Percentiles rank a stretch among this genome's conserved stretches.
phyloP scores from a whole-genome alignment of 1,284 basidiomycete species.

The Neonothopanus nambi region DNA sequence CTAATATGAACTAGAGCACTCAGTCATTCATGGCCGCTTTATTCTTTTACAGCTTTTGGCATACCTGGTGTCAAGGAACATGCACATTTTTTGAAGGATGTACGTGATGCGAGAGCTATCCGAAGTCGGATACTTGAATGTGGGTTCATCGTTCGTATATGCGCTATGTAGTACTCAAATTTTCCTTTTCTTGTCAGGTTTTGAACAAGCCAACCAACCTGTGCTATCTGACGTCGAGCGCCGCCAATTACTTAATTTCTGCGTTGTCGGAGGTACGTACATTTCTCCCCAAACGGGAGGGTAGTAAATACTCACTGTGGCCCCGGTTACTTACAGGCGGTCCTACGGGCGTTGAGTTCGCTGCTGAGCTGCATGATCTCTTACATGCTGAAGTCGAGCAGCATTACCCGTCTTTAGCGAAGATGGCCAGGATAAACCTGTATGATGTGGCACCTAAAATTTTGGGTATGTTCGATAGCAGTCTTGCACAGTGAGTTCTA shows the following conservation, averaged over 20 bases:
- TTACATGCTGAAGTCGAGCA: slow-evolving; percentile 73
- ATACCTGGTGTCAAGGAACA: slow-evolving; percentile 74
- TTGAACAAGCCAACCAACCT: slow-evolving; percentile 81
- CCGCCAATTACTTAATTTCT: slow-evolving; percentile 72
- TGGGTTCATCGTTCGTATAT: slow-evolving; percentile 30
- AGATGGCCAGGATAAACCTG: slow-evolving; percentile 67
- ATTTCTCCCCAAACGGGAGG: neutral
- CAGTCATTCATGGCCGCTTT: neutral
- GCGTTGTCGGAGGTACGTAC: slow-evolving; percentile 64
- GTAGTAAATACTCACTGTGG: slow-evolving; percentile 2
- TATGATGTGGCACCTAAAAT: slow-evolving; percentile 85
- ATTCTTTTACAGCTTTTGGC: slow-evolving; percentile 49
- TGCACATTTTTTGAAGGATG: slow-evolving; percentile 82
- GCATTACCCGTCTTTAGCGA: slow-evolving; percentile 64
- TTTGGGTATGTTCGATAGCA: slow-evolving; percentile 76
- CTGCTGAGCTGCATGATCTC: slow-evolving; percentile 86
- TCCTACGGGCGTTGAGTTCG: slow-evolving; percentile 82
- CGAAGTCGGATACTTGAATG: slow-evolving; percentile 75
- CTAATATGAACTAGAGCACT: slow-evolving; percentile 21
- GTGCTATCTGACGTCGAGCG: slow-evolving; percentile 65
- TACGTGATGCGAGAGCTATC: slow-evolving; percentile 81
- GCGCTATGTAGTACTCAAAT: slow-evolving; percentile 2
- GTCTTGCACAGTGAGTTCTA: slow-evolving; percentile 57
- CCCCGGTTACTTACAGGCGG: slow-evolving; percentile 52
- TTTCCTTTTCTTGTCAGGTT: slow-evolving; percentile 41